Percentiles rank a stretch among this genome's conserved stretches.
Evolutionary conservation across 2,329 filamentous ascomycete genomes (phyloP).

Genomic region (Cladosporium sp.): DNA sequence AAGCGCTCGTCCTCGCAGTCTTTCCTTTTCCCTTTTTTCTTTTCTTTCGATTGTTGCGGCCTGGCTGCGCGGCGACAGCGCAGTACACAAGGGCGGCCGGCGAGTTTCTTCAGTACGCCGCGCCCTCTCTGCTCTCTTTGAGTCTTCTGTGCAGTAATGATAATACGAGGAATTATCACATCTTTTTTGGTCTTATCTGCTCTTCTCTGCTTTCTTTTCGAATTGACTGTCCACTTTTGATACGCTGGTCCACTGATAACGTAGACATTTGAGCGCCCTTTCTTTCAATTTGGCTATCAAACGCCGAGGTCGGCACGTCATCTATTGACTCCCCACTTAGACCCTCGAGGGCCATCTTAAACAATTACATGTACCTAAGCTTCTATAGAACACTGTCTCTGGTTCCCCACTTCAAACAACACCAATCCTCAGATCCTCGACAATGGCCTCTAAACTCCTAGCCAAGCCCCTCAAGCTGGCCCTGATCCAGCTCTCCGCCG

Average conservation of each 20-base stretch:
- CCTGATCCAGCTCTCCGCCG: conserved; percentile 72
- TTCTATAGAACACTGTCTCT: neutral
- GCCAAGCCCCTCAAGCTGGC: conserved; percentile 75
- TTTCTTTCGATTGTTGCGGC: neutral
- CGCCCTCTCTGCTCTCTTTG: neutral
- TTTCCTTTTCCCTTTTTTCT: neutral
- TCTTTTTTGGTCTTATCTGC: no score
- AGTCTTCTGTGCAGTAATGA: neutral
- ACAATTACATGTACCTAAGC: no score
- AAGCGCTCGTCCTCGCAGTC: neutral
- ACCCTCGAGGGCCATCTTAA: no score
- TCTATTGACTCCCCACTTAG: neutral
- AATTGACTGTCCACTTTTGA: neutral
- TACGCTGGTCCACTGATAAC: no score
- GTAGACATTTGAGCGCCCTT: no score
- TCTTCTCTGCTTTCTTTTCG: neutral
- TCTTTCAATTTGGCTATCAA: neutral
- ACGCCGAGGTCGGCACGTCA: conserved; percentile 10
- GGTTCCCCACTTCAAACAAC: neutral
- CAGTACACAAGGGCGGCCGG: neutral
- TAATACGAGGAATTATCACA: neutral
- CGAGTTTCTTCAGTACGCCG: neutral
- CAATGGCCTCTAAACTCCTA: conserved; percentile 54
- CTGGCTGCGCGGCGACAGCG: neutral
- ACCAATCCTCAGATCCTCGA: neutral